A percentile compares a stretch with the other conserved stretches of the same genome.
Conservation (phyloP, 164 flowering plant genomes). For the Hamamelis virginiana region DNA sequence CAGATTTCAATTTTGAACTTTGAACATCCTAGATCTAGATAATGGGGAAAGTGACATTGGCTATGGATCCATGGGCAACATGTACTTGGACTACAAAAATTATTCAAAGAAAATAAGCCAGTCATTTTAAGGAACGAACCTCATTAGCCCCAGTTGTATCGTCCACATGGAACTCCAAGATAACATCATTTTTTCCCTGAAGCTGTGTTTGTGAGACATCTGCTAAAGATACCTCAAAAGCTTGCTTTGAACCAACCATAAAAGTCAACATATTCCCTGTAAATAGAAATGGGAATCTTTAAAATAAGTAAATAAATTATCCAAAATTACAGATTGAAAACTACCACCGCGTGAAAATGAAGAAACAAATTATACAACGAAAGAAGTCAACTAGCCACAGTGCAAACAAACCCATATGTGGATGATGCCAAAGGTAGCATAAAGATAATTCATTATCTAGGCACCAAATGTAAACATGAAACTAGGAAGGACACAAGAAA, state of each 20-base stretch:
- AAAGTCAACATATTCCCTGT: slow-evolving; percentile 84
- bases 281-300: slow-evolving; percentile 2
- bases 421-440: too few relatives aligned
- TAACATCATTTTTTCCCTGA: slow-evolving; percentile 95
- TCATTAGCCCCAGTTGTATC: slow-evolving; percentile 98
- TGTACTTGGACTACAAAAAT: neutral
- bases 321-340: too few relatives aligned
- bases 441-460: too few relatives aligned
- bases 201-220: slow-evolving; percentile 93
- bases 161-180: slow-evolving; percentile 94
- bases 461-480: too few relatives aligned
- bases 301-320: neutral
- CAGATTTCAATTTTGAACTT: neutral
- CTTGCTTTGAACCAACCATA: slow-evolving; percentile 80
- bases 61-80: neutral
- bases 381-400: too few relatives aligned
- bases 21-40: neutral
- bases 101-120: neutral
- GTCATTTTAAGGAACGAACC: slow-evolving; percentile 32
- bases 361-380: neutral
- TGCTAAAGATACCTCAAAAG: slow-evolving; percentile 93
- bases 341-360: neutral
- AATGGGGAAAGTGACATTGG: neutral
- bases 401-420: too few relatives aligned
- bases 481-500: too few relatives aligned